These are phyloP conservation scores for Apiospora kogelbergensis DNA, from an alignment of 2,329 filamentous ascomycete species.

Conservation along the genomic window DNA sequence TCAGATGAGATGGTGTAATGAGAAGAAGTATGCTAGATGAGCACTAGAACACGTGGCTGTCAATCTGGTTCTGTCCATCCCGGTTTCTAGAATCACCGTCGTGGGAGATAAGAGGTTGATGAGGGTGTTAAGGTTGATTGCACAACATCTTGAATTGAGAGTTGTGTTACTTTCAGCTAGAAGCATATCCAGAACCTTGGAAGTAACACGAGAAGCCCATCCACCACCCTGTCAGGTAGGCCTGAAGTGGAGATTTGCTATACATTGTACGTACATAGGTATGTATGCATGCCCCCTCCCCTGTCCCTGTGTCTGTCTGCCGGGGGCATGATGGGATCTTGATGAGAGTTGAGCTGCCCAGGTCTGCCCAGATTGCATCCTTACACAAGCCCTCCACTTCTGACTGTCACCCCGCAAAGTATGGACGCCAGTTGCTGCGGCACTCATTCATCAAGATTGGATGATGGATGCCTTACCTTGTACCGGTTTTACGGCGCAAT, in stretches of 20 bases:
- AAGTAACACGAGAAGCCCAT: not conserved
- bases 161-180: not conserved
- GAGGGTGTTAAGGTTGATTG: not conserved
- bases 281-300: not conserved
- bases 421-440: not conserved
- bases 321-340: not conserved
- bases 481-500: not conserved
- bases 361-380: not conserved
- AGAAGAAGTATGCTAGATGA: not conserved
- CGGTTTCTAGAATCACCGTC: not conserved
- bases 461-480: not conserved
- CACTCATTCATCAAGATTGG: not conserved
- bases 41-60: not conserved
- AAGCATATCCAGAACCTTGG: conserved; percentile 2
- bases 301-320: not conserved
- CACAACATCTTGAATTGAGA: not conserved
- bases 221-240: not conserved
- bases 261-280: too few species aligned
- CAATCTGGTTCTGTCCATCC: not conserved
- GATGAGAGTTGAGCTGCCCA: not conserved
- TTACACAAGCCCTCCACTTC: not conserved
- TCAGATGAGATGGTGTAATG: not conserved
- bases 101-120: not conserved
- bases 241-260: not conserved
- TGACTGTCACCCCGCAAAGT: not conserved